Base-by-base conservation (phyloP, 225 moss, liverwort and hornwort genomes). In the Sphagnum tenellum region DNA sequence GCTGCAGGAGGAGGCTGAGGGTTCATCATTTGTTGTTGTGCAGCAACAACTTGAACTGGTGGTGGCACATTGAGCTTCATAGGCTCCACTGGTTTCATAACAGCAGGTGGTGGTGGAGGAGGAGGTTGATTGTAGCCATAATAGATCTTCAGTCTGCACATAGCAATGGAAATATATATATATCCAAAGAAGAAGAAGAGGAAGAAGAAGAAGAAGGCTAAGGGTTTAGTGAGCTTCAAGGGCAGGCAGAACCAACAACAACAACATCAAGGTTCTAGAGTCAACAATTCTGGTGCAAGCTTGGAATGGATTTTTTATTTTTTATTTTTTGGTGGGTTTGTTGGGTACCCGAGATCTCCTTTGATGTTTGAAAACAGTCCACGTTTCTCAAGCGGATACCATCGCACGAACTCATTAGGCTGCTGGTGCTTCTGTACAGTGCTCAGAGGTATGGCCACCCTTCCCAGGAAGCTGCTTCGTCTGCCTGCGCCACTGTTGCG, bases 311-410 rank as follows among this genome's bases (percentile, higher is more conserved):
- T 29, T 29, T 29, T 29, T 29, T 29, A 29, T 29, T 29, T 29
- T 29, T 29, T 29, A 29, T 29, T 29, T 29, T 29, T 29, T 29
- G 29, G 29, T 29, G 29, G 29, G 29, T 29, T 29, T 29, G 29
- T 29, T 29, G 29, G 29, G 70, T 75, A 95, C 91, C 91, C 94
- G 80, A 95, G 73, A 73, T 95, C 91, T n/a, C 91, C 91, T 71
- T 95, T 95, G 57, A 95, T 86, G 45, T 89, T 83, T 50, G 94
- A 95, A 45, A 94, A 91, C 0, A 95, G 64, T 0, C 88, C 80
- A 12, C 91, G 80, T 70, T 89, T 91, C 53, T 91, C 87, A 70
- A 95, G 71, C 44, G 87, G 91, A 54, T 88, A 74, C 91, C 89
- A 95, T 61, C 87, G 74, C 50, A 95, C 60, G 29, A 29, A 29